Evolutionary conservation across 805 yeast species (phyloP).

Genomic region (Lipomyces mesembrius): DNA sequence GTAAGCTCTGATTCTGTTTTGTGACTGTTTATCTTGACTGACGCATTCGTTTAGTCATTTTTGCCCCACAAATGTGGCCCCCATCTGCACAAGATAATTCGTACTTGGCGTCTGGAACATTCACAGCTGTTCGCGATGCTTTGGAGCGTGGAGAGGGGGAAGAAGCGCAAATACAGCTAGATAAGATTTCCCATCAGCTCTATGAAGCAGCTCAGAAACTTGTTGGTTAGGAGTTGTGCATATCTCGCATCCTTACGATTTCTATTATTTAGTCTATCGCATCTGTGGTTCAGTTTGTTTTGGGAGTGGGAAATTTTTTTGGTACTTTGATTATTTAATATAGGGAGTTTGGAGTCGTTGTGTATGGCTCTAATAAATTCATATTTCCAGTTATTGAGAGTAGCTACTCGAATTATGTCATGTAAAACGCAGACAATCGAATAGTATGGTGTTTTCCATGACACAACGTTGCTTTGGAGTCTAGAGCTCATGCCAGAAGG

Average conservation of each 20-base stretch:
- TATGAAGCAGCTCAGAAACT: conserved; percentile 29
- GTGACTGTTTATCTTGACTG: conserved; percentile 47
- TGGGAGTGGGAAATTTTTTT: conserved; percentile 1
- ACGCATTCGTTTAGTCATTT: conserved; percentile 38
- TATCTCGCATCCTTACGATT: background rate
- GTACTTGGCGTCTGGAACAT: conserved; percentile 57
- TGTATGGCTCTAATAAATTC: background rate
- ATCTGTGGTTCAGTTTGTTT: background rate
- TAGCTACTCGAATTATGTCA: no score
- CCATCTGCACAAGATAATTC: conserved; percentile 54
- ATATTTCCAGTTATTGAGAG: background rate
- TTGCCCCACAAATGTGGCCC: conserved; percentile 68
- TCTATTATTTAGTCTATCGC: background rate
- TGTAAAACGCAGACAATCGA: no score
- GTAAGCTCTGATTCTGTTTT: conserved; percentile 46
- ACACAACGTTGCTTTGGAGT: no score
- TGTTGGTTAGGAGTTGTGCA: background rate
- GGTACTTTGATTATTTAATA: background rate
- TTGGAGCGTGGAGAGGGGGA: conserved; percentile 55
- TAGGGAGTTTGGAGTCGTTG: background rate
- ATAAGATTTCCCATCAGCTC: conserved; percentile 15
- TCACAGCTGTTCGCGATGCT: conserved; percentile 78
- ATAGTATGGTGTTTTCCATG: no score
- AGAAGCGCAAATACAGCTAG: conserved; percentile 52
- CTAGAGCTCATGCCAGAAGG: no score